Evolutionary conservation across 192 early-diverging fungal species (phyloP).

Genomic region (Backusella morwellensis): DNA sequence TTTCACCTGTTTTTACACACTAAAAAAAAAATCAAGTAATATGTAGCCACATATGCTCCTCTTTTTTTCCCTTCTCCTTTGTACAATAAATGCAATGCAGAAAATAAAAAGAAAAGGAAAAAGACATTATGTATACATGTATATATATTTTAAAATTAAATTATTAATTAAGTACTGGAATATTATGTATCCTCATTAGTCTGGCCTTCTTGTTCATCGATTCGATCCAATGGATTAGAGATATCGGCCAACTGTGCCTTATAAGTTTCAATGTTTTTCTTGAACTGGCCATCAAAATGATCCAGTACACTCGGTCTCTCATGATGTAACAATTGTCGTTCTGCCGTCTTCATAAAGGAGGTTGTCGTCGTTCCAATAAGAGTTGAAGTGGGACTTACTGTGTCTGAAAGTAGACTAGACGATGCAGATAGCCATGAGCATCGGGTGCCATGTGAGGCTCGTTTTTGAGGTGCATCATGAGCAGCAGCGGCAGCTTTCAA

Average conservation of each 20-base stretch:
- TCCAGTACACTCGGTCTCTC: constrained; percentile 2
- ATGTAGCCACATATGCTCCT: background rate
- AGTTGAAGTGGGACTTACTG: background rate
- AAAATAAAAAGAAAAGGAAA: background rate
- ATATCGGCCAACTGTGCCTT: constrained; percentile 4
- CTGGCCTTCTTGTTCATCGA: background rate
- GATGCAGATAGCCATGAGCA: background rate
- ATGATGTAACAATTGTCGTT: constrained; percentile 4
- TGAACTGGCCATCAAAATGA: background rate
- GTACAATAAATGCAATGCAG: background rate
- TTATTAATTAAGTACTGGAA: background rate
- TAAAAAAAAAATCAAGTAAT: background rate
- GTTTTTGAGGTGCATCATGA: background rate
- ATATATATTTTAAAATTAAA: background rate
- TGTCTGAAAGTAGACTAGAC: background rate
- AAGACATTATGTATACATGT: background rate
- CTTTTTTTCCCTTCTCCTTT: background rate
- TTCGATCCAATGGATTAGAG: background rate
- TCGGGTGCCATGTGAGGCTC: background rate
- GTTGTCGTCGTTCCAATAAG: constrained; percentile 3
- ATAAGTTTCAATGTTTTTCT: constrained; percentile 7
- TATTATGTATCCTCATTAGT: background rate
- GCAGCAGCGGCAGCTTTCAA: background rate
- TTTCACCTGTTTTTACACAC: background rate
- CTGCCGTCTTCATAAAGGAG: constrained; percentile 6